Percentiles rank a stretch among this genome's conserved stretches.
Conservation (phyloP, 2,329 filamentous ascomycete genomes). For the Blumeria graminis region DNA sequence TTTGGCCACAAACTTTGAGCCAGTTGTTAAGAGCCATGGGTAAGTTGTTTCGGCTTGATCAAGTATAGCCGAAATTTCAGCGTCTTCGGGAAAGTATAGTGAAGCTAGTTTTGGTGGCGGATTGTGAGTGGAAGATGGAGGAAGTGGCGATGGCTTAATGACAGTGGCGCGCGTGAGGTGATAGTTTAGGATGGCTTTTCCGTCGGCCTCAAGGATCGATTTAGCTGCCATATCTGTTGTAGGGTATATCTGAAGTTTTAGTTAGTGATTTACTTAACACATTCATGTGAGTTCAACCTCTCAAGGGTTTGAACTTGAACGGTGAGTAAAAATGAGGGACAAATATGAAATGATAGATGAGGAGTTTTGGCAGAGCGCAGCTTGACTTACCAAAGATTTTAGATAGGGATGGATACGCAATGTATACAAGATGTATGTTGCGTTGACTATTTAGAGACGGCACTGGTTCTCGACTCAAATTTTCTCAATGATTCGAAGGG, state of each 20-base stretch:
- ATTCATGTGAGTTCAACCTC: no score
- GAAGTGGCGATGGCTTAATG: conserved; percentile 94
- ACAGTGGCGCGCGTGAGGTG: conserved; percentile 92
- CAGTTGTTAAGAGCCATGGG: conserved; percentile 72
- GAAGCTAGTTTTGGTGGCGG: conserved; percentile 73
- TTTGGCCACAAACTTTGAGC: conserved; percentile 91
- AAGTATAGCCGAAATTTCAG: conserved; percentile 59
- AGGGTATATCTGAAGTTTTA: neutral
- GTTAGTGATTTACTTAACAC: neutral
- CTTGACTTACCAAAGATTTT: no score
- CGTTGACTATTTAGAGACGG: no score
- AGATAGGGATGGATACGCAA: no score
- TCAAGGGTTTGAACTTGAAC: no score
- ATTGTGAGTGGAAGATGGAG: conserved; percentile 68
- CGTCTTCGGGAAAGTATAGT: conserved; percentile 79
- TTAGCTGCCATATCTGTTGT: conserved; percentile 61
- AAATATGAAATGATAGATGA: no score
- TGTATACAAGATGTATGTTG: no score
- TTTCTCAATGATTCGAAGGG: no score
- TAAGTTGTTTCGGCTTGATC: conserved; percentile 91
- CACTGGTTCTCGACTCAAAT: no score
- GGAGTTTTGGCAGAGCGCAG: no score
- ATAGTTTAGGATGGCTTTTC: conserved; percentile 99
- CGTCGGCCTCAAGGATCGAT: conserved; percentile 94
- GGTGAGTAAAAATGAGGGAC: no score